Percentiles rank a stretch among this genome's conserved stretches.
phyloP scores from a whole-genome alignment of 2,329 filamentous ascomycete genomes.

The Knufia fluminis region DNA sequence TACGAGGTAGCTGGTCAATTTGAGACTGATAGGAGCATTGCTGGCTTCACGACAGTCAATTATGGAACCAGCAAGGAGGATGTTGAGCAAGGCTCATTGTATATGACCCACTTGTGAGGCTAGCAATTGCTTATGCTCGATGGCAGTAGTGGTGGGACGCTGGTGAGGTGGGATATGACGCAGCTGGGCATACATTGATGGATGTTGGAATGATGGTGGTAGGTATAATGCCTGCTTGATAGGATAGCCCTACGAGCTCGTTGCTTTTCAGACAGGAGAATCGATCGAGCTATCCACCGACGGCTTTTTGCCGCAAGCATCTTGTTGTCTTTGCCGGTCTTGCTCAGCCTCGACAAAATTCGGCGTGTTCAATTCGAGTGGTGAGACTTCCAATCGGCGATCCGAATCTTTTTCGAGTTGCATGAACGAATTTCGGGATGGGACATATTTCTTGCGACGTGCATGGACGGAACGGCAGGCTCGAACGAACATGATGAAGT shows the following conservation, averaged over 20 bases:
- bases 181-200: background rate
- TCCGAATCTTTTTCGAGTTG: constrained; percentile 1
- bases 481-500: constrained; percentile 4
- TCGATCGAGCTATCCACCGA: background rate
- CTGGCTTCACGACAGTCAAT: background rate
- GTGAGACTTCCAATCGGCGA: background rate
- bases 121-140: background rate
- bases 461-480: background rate
- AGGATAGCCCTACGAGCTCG: too few relatives aligned
- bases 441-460: constrained; percentile 1
- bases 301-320: background rate
- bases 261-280: too few relatives aligned
- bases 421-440: constrained; percentile 5
- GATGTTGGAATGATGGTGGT: too few relatives aligned
- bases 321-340: background rate
- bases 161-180: background rate
- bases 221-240: too few relatives aligned
- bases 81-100: background rate
- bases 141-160: background rate
- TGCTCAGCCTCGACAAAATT: constrained; percentile 1
- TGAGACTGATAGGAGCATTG: background rate
- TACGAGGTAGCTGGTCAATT: background rate
- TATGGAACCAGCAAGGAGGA: background rate
- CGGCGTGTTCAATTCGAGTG: background rate
- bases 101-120: background rate